Evolutionary conservation across 352 stramenopile species (phyloP).

Genomic region (Phytophthora niederhauseri): DNA sequence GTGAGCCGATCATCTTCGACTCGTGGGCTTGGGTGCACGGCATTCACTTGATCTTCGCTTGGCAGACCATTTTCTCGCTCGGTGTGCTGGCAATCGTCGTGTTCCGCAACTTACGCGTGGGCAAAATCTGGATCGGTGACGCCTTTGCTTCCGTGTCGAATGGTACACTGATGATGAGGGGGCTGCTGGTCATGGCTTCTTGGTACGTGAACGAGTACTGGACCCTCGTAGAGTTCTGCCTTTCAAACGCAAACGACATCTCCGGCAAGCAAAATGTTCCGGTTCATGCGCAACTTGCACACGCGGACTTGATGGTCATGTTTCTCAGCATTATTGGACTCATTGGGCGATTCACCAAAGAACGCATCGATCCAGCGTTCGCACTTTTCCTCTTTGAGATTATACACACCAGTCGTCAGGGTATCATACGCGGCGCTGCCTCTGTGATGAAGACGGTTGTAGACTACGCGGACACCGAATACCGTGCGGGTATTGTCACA

Average conservation of each 20-base stretch:
- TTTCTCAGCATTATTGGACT: constrained; percentile 38
- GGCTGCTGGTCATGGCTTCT: constrained; percentile 33
- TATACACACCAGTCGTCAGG: constrained; percentile 21
- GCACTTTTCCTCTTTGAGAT: constrained; percentile 38
- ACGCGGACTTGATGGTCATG: constrained; percentile 43
- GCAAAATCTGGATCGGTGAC: constrained; percentile 50
- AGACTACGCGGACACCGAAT: constrained; percentile 18
- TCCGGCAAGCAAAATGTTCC: constrained; percentile 14
- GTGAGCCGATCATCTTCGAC: constrained; percentile 41
- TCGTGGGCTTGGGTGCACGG: constrained; percentile 53
- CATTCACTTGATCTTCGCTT: constrained; percentile 42
- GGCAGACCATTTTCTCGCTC: constrained; percentile 33
- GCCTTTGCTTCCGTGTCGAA: constrained; percentile 45
- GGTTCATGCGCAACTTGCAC: constrained; percentile 30
- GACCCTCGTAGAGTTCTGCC: constrained; percentile 36
- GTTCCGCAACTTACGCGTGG: constrained; percentile 38
- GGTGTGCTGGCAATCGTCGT: constrained; percentile 37
- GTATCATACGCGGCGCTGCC: neutral
- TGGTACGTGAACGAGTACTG: constrained; percentile 45
- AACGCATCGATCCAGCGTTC: constrained; percentile 43
- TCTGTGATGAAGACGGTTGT: constrained; percentile 5
- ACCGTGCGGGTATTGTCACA: constrained; percentile 24
- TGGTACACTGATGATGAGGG: constrained; percentile 34
- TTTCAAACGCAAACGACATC: constrained; percentile 22
- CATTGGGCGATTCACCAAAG: constrained; percentile 27